Percentiles rank a stretch among this genome's conserved stretches.
phyloP scores from a whole-genome alignment of 2,329 filamentous ascomycete species.

The Colletotrichum eremochloae region DNA sequence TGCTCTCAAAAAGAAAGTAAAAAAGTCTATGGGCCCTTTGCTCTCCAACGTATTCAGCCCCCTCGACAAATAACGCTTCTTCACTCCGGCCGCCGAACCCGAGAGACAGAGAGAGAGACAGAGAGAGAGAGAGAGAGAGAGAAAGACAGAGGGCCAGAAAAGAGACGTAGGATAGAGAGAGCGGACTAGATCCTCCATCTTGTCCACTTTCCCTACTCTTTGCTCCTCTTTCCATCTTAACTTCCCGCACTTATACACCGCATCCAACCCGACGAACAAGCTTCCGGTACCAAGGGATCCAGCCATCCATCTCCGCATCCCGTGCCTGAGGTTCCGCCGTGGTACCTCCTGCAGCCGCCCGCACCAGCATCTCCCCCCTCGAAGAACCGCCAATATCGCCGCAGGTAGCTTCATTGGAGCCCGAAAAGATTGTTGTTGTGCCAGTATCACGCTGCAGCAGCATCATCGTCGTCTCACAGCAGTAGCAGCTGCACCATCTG shows the following conservation, averaged over 20 bases:
- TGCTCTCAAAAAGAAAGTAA: slow-evolving; percentile 42
- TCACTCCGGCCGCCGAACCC: slow-evolving; percentile 36
- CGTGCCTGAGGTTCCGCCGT: slow-evolving; percentile 51
- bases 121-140: slow-evolving; percentile 24
- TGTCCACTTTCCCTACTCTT: slow-evolving; percentile 27
- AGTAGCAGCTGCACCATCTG: slow-evolving; percentile 47
- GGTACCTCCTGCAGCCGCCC: slow-evolving; percentile 61
- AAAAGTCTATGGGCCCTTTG: slow-evolving; percentile 46
- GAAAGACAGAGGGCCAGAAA: neutral
- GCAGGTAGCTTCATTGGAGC: slow-evolving; percentile 64
- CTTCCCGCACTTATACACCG: slow-evolving; percentile 14
- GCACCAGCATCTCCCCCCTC: slow-evolving; percentile 52
- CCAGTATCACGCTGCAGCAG: slow-evolving; percentile 65
- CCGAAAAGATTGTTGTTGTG: slow-evolving; percentile 58
- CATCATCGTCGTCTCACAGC: slow-evolving; percentile 62
- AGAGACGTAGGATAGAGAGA: slow-evolving; percentile 24
- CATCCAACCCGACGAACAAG: slow-evolving; percentile 11
- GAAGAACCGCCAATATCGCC: slow-evolving; percentile 61
- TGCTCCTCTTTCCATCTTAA: slow-evolving; percentile 36
- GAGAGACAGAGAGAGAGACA: slow-evolving; percentile 18
- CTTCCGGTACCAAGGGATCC: slow-evolving; percentile 22
- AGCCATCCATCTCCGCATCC: slow-evolving; percentile 45
- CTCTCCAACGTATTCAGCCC: slow-evolving; percentile 45
- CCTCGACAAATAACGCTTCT: slow-evolving; percentile 43
- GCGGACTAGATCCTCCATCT: slow-evolving; percentile 31